Base-by-base conservation (phyloP, 345 rosid genomes). In the Eutrema heterophyllum region DNA sequence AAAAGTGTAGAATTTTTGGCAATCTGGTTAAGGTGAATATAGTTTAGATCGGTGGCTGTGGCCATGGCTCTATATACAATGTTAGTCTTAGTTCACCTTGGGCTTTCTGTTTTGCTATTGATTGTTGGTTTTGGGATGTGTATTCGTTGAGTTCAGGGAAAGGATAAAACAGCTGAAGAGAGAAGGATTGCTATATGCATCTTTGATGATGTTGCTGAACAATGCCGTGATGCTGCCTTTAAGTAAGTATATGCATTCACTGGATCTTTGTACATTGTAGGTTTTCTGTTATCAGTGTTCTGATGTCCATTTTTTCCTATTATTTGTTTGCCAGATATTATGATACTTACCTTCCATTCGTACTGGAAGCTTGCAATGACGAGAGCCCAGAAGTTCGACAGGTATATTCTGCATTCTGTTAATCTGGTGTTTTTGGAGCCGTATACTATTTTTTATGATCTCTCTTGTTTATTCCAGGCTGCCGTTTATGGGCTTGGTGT, bases 401-500 rank as follows among this genome's bases (percentile, higher is more conserved):
- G 93, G 98, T 93, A n/a, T 70, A 79, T 30, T 43, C 3, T 21
- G 21, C 68, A 46, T 49, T 49, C 13, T 71, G 51, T 26, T 29
- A 55, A 29, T 58, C 46, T 64, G 59, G 41, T 50, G 29, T 10
- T 68, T 68, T 21, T 36, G 38, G 7, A 24, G 29, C 33, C 40
- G 62, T 7, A 38, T 39, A 44, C 12, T 44, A 8, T 11, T 50
- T 49, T 52, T 16, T 32, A 67, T 58, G 32, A 36, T 24, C 59
- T 72, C 9, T 62, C 40, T 79, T 26, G 33, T 51, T 64, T 74
- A 44, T 80, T 68, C 50, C 87, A 93, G 98, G 99, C 99, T 38
- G 99, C 99, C 4, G 99, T 96, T 24, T 96, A 96, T 77, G 99
- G 99, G 68, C 93, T 96, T 58, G 99, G 99, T 79, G 98, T 96